phyloP scores from a whole-genome alignment of 1,284 basidiomycete species.

The Pseudomicrostroma phylloplanum region DNA sequence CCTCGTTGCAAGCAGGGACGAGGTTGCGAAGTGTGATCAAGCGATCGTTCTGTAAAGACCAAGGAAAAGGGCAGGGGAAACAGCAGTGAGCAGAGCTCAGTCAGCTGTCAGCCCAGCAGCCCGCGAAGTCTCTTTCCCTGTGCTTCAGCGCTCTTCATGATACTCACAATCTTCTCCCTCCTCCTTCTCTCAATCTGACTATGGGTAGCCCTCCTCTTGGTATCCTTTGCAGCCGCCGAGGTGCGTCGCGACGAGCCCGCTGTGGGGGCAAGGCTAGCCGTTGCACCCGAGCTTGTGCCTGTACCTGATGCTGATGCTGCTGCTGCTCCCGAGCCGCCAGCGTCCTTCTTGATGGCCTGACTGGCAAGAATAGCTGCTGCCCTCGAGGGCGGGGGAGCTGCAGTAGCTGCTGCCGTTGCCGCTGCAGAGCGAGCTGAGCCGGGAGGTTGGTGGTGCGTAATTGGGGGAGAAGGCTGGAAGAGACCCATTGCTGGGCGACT shows the following conservation, averaged over 20 bases:
- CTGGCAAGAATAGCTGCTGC: not conserved
- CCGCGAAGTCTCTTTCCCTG: too few species aligned
- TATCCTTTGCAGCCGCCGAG: not conserved
- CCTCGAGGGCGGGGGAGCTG: not conserved
- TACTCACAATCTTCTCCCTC: slow-evolving; percentile 19
- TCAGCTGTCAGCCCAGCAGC: too few species aligned
- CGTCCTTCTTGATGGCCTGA: not conserved
- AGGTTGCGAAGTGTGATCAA: slow-evolving; percentile 20
- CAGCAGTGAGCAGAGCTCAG: not conserved
- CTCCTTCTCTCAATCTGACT: slow-evolving; percentile 21
- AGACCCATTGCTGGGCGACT: too few species aligned
- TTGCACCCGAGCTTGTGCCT: not conserved
- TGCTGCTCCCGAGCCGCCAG: too few species aligned
- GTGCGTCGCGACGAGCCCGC: not conserved
- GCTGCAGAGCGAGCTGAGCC: too few species aligned
- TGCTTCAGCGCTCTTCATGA: not conserved
- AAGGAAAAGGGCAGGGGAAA: not conserved
- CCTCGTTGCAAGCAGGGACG: slow-evolving; percentile 23
- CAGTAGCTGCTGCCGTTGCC: too few species aligned
- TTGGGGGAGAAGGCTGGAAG: not conserved
- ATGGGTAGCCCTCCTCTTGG: slow-evolving; percentile 30
- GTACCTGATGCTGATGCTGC: not conserved
- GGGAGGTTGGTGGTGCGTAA: not conserved
- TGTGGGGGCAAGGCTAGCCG: not conserved
- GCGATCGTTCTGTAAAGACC: slow-evolving; percentile 13